Base-by-base conservation (phyloP, 2,329 filamentous ascomycete genomes). In the Cladorrhinum sp. region DNA sequence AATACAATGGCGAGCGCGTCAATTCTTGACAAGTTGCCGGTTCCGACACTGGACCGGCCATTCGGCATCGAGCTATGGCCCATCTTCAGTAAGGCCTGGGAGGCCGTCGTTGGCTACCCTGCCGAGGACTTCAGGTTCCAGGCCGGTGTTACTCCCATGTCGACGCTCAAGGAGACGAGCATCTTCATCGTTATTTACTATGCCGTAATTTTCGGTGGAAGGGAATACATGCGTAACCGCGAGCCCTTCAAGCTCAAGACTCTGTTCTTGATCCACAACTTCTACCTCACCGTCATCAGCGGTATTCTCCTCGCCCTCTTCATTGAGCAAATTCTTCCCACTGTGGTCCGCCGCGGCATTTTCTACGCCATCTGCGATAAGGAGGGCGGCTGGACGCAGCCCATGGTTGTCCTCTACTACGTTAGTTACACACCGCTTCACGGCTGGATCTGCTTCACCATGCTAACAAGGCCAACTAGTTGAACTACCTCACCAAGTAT, bases 261-360 rank as follows among this genome's bases (percentile, higher is more conserved):
- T 16, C 80, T 95, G 62, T 98, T 98, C 83, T 90, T 96, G 80
- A 84, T 97, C 73, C 94, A 99, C 86, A 99, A 99, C 84, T 89
- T 98, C 72, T 87, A 93, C 80, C 82, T 99, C 73, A 98, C 94
- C 53, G 80, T 85, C 67, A 91, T 97, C 80, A 96, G 91, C 75
- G 89, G 79, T 62, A 81, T 86, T 56, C 84, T 99, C 57, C 78
- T 99, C 72, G 88, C 82, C 59, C 86, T 99, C 69, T 98, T 96
- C 76, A 79, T 92, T 69, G 95, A 98, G 82, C 91, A 98, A 80
- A 80, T 99, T 65, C 80, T 97, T 60, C 91, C 94, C 51, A 96
- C 89, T 18, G 75, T 99, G 59, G 87, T 83, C 69, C 86, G 90
- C 68, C 80, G 90, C 69, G 95, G 94, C 61, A 79, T 97, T 70